phyloP scores from a whole-genome alignment of 768 basidiomycete species.

The Kwoniella heveanensis region DNA sequence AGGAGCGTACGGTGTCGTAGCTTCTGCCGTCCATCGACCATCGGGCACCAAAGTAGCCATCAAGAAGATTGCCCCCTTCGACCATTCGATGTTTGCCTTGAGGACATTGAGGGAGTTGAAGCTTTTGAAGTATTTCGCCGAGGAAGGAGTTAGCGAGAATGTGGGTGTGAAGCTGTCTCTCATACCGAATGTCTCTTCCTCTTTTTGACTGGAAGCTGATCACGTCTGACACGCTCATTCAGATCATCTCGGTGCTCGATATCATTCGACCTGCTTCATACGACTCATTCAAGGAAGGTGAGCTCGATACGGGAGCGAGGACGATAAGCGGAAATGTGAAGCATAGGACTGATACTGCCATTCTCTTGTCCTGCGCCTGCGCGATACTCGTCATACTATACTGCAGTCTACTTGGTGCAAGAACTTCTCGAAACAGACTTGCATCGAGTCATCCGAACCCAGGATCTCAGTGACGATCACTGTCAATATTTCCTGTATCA shows the following conservation, averaged over 20 bases:
- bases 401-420: slow-evolving; percentile 64
- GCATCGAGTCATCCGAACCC: slow-evolving; percentile 93
- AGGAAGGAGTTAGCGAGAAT: slow-evolving; percentile 46
- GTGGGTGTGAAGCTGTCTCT: too few relatives aligned
- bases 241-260: slow-evolving; percentile 89
- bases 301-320: too few relatives aligned
- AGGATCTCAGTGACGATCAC: slow-evolving; percentile 93
- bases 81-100: slow-evolving; percentile 92
- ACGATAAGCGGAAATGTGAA: too few relatives aligned
- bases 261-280: slow-evolving; percentile 78
- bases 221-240: too few relatives aligned
- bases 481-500: slow-evolving; percentile 87
- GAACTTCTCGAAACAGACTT: slow-evolving; percentile 96
- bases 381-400: slow-evolving; percentile 31
- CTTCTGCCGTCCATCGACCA: slow-evolving; percentile 83
- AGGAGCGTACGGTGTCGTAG: slow-evolving; percentile 90
- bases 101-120: slow-evolving; percentile 87
- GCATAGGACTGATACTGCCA: too few relatives aligned
- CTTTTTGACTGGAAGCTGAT: too few relatives aligned
- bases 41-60: slow-evolving; percentile 91
- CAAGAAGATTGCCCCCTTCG: slow-evolving; percentile 94
- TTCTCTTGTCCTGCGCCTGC: slow-evolving; percentile 14
- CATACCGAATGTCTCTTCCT: too few relatives aligned
- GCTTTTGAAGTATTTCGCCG: slow-evolving; percentile 63
- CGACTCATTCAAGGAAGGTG: slow-evolving; percentile 75